Evolutionary conservation across 2,329 filamentous ascomycete genomes (phyloP).

Genomic region (Penicillium sp.): DNA sequence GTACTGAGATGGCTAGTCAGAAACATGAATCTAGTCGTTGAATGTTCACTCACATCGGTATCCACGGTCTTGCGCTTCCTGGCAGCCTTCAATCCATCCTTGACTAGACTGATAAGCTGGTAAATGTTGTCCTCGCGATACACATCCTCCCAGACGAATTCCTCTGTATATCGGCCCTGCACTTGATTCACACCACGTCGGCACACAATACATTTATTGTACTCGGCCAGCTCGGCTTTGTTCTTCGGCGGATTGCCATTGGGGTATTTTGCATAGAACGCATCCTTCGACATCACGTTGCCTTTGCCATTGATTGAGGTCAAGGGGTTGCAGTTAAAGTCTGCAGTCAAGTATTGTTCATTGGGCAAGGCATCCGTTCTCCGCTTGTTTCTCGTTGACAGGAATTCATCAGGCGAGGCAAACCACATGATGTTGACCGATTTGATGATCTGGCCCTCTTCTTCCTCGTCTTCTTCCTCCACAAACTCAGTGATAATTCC

Average conservation of each 20-base stretch:
- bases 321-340: slow-evolving; percentile 81
- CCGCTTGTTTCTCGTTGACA: slow-evolving; percentile 76
- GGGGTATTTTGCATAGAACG: slow-evolving; percentile 65
- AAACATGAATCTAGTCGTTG: background rate
- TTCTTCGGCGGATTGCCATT: slow-evolving; percentile 65
- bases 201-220: slow-evolving; percentile 84
- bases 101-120: slow-evolving; percentile 60
- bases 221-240: slow-evolving; percentile 56
- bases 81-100: slow-evolving; percentile 59
- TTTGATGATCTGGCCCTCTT: slow-evolving; percentile 51
- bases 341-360: slow-evolving; percentile 84
- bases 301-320: slow-evolving; percentile 88
- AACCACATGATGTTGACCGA: slow-evolving; percentile 94
- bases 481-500: slow-evolving; percentile 80
- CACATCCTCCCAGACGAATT: slow-evolving; percentile 86
- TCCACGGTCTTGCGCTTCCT: slow-evolving; percentile 48
- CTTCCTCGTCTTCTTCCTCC: slow-evolving; percentile 64
- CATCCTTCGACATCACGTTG: slow-evolving; percentile 64
- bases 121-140: slow-evolving; percentile 63
- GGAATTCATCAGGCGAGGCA: slow-evolving; percentile 74
- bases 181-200: slow-evolving; percentile 82
- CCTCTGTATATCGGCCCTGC: slow-evolving; percentile 83
- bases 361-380: slow-evolving; percentile 74
- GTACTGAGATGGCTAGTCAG: no score
- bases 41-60: slow-evolving; percentile 30